Evolutionary conservation across 371 early-diverging fungal species (phyloP).

Genomic region (Dinochytrium kinnereticum): DNA sequence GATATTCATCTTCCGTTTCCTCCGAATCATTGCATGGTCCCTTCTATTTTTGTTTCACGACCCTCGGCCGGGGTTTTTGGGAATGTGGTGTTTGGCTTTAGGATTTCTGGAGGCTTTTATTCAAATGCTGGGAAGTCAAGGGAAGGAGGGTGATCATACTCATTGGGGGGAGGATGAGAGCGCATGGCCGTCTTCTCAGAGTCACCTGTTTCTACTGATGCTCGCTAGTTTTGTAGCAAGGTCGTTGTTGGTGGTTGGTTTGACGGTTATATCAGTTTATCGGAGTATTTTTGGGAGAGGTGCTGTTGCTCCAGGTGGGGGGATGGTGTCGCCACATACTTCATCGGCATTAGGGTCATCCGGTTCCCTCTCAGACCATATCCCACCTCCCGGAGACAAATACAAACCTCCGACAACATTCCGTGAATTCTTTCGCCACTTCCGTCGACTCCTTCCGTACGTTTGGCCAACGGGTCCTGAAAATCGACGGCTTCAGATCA

Average conservation of each 20-base stretch:
- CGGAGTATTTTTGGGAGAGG: neutral
- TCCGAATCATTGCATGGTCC: neutral
- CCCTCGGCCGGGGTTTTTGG: neutral
- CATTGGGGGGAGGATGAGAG: neutral
- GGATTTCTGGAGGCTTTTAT: neutral
- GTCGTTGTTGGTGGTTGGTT: neutral
- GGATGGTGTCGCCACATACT: neutral
- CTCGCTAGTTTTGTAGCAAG: neutral
- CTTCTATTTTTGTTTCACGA: neutral
- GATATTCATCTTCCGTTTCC: neutral
- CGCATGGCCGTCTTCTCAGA: neutral
- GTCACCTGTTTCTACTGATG: neutral
- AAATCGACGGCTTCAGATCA: slow-evolving; percentile 65
- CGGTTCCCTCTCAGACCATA: neutral
- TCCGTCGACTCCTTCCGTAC: slow-evolving; percentile 68
- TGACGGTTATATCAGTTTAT: neutral
- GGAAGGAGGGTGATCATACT: neutral
- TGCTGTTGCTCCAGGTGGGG: too few species aligned
- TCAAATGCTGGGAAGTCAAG: neutral
- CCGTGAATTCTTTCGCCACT: slow-evolving; percentile 11
- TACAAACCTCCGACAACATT: slow-evolving; percentile 9
- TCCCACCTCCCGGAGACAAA: neutral
- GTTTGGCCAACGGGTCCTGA: slow-evolving; percentile 71
- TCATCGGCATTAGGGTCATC: neutral
- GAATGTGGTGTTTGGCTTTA: neutral